These are phyloP conservation scores for Ulota crispa DNA, from an alignment of 225 moss, liverwort and hornwort genomes.

Conservation along the genomic window DNA sequence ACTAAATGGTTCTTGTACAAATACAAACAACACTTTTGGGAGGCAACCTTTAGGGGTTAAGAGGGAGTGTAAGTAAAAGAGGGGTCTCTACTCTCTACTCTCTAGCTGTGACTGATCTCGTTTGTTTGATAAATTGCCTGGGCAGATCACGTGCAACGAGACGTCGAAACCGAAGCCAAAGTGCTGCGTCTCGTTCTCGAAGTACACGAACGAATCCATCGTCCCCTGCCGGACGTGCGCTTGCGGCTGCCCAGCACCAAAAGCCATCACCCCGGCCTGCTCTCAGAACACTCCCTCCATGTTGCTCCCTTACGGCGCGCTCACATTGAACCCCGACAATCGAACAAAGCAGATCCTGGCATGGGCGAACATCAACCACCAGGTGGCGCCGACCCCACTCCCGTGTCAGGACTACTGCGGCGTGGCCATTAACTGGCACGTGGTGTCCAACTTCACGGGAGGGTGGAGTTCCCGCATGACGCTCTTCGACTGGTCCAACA, in stretches of 20 bases:
- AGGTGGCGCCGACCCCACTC: conserved; percentile 46
- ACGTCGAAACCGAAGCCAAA: conserved; percentile 31
- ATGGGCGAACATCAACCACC: conserved; percentile 57
- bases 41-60: no score
- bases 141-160: conserved; percentile 51
- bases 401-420: conserved; percentile 92
- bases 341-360: conserved; percentile 57
- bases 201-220: conserved; percentile 72
- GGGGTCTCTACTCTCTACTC: no score
- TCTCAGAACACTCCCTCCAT: conserved; percentile 39
- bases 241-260: conserved; percentile 59
- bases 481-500: conserved; percentile 77
- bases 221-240: conserved; percentile 85
- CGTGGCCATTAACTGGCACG: conserved; percentile 87
- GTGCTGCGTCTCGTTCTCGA: conserved; percentile 91
- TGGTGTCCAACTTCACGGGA: conserved; percentile 69
- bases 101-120: neutral
- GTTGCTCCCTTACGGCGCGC: conserved; percentile 63
- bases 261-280: conserved; percentile 24
- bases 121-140: no score
- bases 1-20: no score
- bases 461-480: conserved; percentile 84
- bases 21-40: no score
- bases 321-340: conserved; percentile 64
- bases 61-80: no score